These are phyloP conservation scores for Fusarium beomiforme DNA, from an alignment of 2,329 filamentous ascomycete species.

Conservation along the genomic window DNA sequence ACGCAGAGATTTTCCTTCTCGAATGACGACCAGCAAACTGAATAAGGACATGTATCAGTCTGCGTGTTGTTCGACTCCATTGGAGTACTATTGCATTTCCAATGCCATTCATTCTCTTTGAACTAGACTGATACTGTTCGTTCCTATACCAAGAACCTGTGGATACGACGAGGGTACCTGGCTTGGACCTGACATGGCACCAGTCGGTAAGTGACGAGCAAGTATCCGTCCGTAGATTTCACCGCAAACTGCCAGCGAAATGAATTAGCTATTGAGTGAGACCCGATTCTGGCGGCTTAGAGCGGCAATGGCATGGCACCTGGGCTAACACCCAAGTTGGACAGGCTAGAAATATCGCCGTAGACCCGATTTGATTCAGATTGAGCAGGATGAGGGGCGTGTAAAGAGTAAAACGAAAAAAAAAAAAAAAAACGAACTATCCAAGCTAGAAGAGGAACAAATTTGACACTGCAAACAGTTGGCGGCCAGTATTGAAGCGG, in stretches of 20 bases:
- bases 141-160: constrained; percentile 17
- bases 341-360: constrained; percentile 33
- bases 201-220: constrained; percentile 35
- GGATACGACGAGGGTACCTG: constrained; percentile 40
- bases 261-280: constrained; percentile 5
- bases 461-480: constrained; percentile 42
- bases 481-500: constrained; percentile 38
- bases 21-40: constrained; percentile 17
- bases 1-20: constrained; percentile 17
- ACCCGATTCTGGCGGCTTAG: constrained; percentile 42
- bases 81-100: constrained; percentile 1
- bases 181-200: constrained; percentile 18
- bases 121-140: not conserved
- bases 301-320: constrained; percentile 44
- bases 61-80: not conserved
- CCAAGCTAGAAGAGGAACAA: constrained; percentile 29
- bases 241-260: constrained; percentile 34
- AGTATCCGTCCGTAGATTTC: constrained; percentile 19
- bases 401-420: constrained; percentile 30
- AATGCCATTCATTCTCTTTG: constrained; percentile 5
- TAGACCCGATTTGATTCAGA: constrained; percentile 41
- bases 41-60: constrained; percentile 4
- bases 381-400: constrained; percentile 17
- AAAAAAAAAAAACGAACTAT: constrained; percentile 28
- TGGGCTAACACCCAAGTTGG: constrained; percentile 36